Percentiles rank a stretch among this genome's conserved stretches.
Evolutionary conservation across 257 asterid species (phyloP).

Genomic region (Solanum arcanum): DNA sequence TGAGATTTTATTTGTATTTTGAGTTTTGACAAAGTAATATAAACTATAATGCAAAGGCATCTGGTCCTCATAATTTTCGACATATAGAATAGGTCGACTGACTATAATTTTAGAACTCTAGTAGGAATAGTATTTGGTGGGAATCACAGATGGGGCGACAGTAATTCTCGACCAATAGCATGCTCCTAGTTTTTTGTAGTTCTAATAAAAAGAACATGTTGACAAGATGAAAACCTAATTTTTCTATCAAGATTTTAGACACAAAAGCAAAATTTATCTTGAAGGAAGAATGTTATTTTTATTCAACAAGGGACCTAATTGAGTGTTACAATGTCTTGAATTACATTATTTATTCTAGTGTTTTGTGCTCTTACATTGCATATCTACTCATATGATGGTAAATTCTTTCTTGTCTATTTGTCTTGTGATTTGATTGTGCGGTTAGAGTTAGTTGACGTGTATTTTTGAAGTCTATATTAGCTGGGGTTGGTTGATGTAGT

Average conservation of each 20-base stretch:
- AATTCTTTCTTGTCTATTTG: neutral
- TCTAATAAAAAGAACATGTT: neutral
- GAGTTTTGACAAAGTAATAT: neutral
- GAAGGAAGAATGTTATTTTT: too few relatives aligned
- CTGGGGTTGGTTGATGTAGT: too few relatives aligned
- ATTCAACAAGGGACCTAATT: neutral
- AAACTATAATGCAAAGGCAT: neutral
- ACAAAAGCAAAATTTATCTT: neutral
- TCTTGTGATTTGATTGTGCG: neutral
- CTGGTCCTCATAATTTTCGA: neutral
- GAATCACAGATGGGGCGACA: neutral
- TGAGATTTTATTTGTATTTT: neutral
- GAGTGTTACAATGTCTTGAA: neutral
- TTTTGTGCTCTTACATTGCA: neutral
- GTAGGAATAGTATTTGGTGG: neutral
- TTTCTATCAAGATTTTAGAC: too few relatives aligned
- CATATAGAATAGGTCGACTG: neutral
- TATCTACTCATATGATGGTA: neutral
- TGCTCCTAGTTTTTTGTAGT: neutral
- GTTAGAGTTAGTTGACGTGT: too few relatives aligned
- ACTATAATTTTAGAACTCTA: neutral
- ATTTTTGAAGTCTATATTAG: too few relatives aligned
- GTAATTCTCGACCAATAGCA: neutral
- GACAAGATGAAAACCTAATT: neutral
- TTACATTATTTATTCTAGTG: too few relatives aligned